Conservation (phyloP, 2,329 filamentous ascomycete genomes). For the Colletotrichum zoysiae region DNA sequence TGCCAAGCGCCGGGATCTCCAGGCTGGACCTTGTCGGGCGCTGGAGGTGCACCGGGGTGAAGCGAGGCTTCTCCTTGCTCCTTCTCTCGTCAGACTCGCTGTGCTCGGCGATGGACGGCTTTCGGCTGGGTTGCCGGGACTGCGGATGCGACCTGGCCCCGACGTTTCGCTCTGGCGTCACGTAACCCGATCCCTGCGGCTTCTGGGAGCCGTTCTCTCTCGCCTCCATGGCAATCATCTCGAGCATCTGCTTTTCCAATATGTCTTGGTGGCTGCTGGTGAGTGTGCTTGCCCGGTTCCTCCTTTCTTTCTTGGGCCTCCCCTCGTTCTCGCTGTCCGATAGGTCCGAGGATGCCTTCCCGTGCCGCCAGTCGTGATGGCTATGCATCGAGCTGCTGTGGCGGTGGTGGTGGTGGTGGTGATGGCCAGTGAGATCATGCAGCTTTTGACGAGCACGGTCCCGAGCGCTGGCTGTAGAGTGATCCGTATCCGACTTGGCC, state of each 20-base stretch:
- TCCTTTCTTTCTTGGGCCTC: constrained; percentile 49
- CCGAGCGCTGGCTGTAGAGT: constrained; percentile 64
- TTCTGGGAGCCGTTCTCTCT: constrained; percentile 53
- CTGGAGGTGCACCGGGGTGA: constrained; percentile 40
- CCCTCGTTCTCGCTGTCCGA: constrained; percentile 69
- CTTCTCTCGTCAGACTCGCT: constrained; percentile 54
- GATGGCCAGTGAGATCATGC: constrained; percentile 66
- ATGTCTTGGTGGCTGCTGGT: constrained; percentile 65
- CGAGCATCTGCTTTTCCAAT: constrained; percentile 72
- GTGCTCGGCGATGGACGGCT: constrained; percentile 54
- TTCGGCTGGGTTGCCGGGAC: constrained; percentile 51
- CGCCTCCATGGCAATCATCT: constrained; percentile 69
- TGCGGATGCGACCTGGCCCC: constrained; percentile 45
- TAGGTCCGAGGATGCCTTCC: constrained; percentile 68
- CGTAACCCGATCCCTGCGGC: constrained; percentile 11
- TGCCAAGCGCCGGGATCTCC: constrained; percentile 59
- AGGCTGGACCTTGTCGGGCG: constrained; percentile 58
- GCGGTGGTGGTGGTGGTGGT: constrained; percentile 42
- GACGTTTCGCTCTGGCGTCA: constrained; percentile 41
- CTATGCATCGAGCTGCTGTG: constrained; percentile 63
- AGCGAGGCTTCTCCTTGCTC: constrained; percentile 45
- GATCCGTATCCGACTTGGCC: constrained; percentile 54
- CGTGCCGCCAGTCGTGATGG: constrained; percentile 66
- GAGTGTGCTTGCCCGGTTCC: constrained; percentile 60
- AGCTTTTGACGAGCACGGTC: constrained; percentile 72